phyloP scores from a whole-genome alignment of 106 monocot genomes.

The Dendrobium nobile region DNA sequence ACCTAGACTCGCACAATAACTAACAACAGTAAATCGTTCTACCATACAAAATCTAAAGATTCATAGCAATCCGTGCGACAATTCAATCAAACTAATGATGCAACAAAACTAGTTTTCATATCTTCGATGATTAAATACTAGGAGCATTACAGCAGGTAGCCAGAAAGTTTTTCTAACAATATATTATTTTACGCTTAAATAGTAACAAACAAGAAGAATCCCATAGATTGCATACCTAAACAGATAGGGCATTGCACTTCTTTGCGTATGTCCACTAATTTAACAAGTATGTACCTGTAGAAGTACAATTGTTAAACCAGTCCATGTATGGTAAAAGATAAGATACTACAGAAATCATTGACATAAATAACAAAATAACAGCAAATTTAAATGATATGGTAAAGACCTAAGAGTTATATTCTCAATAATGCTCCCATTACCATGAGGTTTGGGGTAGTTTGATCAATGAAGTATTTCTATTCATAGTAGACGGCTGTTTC shows the following conservation, averaged over 20 bases:
- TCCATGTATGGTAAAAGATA: constrained; percentile 2
- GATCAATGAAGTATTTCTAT: background rate
- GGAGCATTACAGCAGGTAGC: background rate
- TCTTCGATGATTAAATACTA: background rate
- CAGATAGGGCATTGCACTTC: constrained; percentile 99
- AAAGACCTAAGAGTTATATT: background rate
- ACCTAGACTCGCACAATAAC: background rate
- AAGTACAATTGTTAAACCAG: background rate
- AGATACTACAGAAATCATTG: background rate
- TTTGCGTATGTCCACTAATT: constrained; percentile 78
- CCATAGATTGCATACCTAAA: constrained; percentile 51
- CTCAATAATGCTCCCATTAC: background rate
- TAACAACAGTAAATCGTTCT: background rate
- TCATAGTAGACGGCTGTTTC: background rate
- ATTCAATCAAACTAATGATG: background rate
- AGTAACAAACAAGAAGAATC: background rate
- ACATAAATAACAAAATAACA: background rate
- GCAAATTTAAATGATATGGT: background rate
- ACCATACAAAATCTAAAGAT: background rate
- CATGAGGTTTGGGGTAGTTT: too few species aligned
- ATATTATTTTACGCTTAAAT: background rate
- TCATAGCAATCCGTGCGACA: background rate
- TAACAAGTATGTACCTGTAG: constrained; percentile 71
- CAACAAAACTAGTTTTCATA: background rate
- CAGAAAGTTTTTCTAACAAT: background rate